Evolutionary conservation across 2,329 filamentous ascomycete genomes (phyloP).

Genomic region (Thielaviopsis musarum): DNA sequence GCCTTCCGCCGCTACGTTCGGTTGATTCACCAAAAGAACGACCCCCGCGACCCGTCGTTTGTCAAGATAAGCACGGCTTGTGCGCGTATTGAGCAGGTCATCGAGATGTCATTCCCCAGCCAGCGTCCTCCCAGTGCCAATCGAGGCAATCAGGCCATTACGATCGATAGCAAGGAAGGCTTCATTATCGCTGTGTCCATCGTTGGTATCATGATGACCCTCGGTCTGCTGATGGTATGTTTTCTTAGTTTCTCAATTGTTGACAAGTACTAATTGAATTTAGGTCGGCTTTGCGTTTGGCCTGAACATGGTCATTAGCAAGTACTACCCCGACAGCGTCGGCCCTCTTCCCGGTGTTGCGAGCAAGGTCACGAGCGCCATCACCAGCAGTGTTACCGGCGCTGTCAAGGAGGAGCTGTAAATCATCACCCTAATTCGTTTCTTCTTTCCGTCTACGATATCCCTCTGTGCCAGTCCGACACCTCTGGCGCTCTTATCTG

Average conservation of each 20-base stretch:
- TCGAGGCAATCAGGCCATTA: slow-evolving; percentile 25
- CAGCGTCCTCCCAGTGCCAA: slow-evolving; percentile 47
- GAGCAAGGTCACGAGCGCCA: background rate
- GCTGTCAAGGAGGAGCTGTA: slow-evolving; percentile 11
- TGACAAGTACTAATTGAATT: background rate
- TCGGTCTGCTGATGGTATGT: slow-evolving; percentile 68
- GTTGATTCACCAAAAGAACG: slow-evolving; percentile 84
- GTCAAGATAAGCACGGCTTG: slow-evolving; percentile 82
- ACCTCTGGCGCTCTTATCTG: background rate
- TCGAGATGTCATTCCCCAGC: slow-evolving; percentile 79
- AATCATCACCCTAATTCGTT: background rate
- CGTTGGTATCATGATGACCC: slow-evolving; percentile 48
- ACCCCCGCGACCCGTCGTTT: slow-evolving; percentile 82
- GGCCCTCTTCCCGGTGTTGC: background rate
- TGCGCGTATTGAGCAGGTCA: slow-evolving; percentile 81
- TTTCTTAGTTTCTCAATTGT: background rate
- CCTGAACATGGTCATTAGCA: slow-evolving; percentile 9
- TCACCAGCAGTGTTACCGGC: background rate
- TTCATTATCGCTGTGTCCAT: slow-evolving; percentile 51
- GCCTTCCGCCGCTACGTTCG: slow-evolving; percentile 65
- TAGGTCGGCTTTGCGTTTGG: slow-evolving; percentile 10
- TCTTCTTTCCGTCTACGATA: background rate
- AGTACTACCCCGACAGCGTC: slow-evolving; percentile 7
- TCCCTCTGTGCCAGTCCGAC: background rate
- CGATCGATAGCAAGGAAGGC: slow-evolving; percentile 40